Evolutionary conservation across 108 stramenopile species (phyloP), one percentile per base, ranked within the genome.

Genomic region (Cyclotella atomus): DNA sequence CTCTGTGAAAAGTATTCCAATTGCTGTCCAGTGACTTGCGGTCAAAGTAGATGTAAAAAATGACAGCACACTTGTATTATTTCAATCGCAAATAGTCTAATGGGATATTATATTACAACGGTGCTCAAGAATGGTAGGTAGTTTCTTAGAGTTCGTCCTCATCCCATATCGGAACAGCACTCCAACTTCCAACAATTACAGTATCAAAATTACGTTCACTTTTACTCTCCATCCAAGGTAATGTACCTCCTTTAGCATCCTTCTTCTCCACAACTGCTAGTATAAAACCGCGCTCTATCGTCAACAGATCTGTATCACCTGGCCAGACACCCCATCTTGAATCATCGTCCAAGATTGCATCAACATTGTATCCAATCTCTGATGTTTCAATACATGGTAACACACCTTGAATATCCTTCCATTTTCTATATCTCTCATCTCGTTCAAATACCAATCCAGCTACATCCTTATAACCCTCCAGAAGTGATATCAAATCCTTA

Each of bases 401-500:
- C 0, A 62, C 70, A 47, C 50, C 36, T 30, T 82, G 81, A 19
- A 84, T 77, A 7, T 87, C 79, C 38, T 28, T 62, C 59, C 80
- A 76, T 68, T 66, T 44, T 30, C 71, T 56, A 38, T 64, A 36
- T 41, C 27, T 68, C 17, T 70, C 84, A 65, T 87, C 88, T 45
- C 88, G 71, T 27, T 72, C 62, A 43, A 35, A 38, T 6, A 85
- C 63, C 36, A 85, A 65, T 24, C 65, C 65, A 5, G 84, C 81
- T 57, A 85, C 43, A 54, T 85, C 84, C 41, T 68, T 78, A 55
- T 78, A 85, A 15, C 76, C 84, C 50, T 44, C 54, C 7, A 73
- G 24, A 2, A 81, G 82, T 54, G 78, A 72, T 25, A 91, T 10
- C 21, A 87, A 73, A 79, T 91, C 84, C 7, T 28, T 86, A 16